Base-by-base conservation (phyloP, 1,284 basidiomycete species). In the Vanrija sp. region DNA sequence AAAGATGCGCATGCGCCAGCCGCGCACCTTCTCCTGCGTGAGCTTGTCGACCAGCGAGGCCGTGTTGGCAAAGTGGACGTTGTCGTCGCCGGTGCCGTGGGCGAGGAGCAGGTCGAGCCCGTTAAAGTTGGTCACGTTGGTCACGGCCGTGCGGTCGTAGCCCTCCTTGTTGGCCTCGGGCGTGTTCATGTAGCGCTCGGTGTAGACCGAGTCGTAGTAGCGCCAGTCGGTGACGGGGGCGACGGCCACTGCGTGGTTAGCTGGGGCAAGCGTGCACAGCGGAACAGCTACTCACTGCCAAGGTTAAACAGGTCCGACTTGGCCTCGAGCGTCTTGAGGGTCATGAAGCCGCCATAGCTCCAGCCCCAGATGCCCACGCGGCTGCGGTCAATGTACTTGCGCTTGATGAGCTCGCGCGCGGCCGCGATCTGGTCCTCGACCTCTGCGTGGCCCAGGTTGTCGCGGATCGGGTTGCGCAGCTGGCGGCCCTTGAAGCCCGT, bases 301-400 rank as follows among this genome's bases (percentile, higher is more conserved):
- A 98, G 78, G 4, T 85, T 86, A 75, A 97, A 91, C 20, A 95
- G 81, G 9, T 87, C 88, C 14, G 85, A 86, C 69, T 87, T 78
- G 5, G 86, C 86, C 76, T 97, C 93, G n/a, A 88, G 82, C 5
- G 93, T 84, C 73, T 96, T 96, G 54, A 86, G 83, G 47, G 86
- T 86, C 86, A 95, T 89, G 75, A 90, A 97, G 0, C 93, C 93
- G 12, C 93, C 93, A 65, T 93, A 95, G 14, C 88, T 90, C 91
- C 92, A 96, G 44, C 92, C 92, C 90, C 91, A 95, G 36, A 98
- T 85, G 0, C 94, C 95, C 41, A 97, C 88, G 42, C 90, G 80
- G 66, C 82, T 84, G 39, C 84, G 55, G 57, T 77, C 75, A n/a
- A 79, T 68, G 57, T 78, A 80, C n/a, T 56, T 55, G 54, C 67